These are phyloP conservation scores for Cercospora sp. DNA, from an alignment of 2,329 filamentous ascomycete genomes.

Conservation along the genomic window DNA sequence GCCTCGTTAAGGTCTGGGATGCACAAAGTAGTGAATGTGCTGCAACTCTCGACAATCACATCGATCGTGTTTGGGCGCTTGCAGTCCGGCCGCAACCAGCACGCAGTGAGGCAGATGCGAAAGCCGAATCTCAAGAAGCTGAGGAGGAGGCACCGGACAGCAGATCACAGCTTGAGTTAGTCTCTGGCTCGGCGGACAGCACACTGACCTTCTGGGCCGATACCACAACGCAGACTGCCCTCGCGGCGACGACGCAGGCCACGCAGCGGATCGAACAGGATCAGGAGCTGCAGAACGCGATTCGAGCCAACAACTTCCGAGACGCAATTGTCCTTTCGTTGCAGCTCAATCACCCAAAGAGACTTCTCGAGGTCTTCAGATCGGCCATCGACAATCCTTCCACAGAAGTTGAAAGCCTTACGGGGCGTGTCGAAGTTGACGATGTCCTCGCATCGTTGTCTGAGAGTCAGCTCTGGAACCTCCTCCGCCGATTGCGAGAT, in stretches of 20 bases:
- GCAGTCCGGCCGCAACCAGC: slow-evolving; percentile 62
- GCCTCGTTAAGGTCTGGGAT: slow-evolving; percentile 95
- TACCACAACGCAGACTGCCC: slow-evolving; percentile 77
- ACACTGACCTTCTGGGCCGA: slow-evolving; percentile 96
- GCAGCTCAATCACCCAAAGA: slow-evolving; percentile 89
- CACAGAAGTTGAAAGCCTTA: slow-evolving; percentile 64
- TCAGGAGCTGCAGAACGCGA: slow-evolving; percentile 90
- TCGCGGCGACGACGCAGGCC: slow-evolving; percentile 70
- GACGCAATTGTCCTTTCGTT: slow-evolving; percentile 90
- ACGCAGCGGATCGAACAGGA: slow-evolving; percentile 87
- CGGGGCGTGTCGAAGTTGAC: slow-evolving; percentile 69
- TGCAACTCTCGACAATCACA: slow-evolving; percentile 93
- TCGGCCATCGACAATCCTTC: slow-evolving; percentile 66
- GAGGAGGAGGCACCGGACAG: slow-evolving; percentile 20
- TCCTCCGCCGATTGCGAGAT: slow-evolving; percentile 81
- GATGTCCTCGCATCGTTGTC: slow-evolving; percentile 76
- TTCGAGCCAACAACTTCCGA: slow-evolving; percentile 81
- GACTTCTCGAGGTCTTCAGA: slow-evolving; percentile 80
- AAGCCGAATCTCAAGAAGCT: slow-evolving; percentile 36
- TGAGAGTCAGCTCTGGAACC: slow-evolving; percentile 79
- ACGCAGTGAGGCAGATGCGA: slow-evolving; percentile 11
- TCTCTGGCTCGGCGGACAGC: slow-evolving; percentile 89
- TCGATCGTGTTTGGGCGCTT: slow-evolving; percentile 91
- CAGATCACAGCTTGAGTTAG: slow-evolving; percentile 62
- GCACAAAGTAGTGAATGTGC: slow-evolving; percentile 80